Evolutionary conservation across 2,329 filamentous ascomycete genomes (phyloP).

Genomic region (Clarireedia paspali): DNA sequence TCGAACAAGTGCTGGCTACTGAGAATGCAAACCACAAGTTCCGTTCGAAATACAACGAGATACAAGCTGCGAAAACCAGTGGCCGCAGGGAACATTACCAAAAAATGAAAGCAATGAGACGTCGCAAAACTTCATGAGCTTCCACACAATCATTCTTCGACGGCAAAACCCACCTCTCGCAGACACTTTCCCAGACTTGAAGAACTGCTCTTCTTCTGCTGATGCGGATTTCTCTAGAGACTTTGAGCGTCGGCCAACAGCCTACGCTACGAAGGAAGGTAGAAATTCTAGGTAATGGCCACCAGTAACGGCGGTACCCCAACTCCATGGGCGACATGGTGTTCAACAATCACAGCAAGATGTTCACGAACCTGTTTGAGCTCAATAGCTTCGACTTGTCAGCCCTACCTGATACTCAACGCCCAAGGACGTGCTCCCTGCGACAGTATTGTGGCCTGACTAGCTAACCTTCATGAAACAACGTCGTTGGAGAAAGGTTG

Average conservation of each 20-base stretch:
- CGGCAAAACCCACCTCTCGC: neutral
- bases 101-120: conserved; percentile 48
- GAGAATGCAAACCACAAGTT: conserved; percentile 64
- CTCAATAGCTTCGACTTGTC: no score
- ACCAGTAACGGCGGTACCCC: no score
- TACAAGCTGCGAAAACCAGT: conserved; percentile 74
- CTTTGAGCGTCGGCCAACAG: no score
- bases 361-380: no score
- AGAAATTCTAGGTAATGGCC: no score
- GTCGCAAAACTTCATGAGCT: neutral
- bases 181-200: no score
- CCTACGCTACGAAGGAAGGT: no score
- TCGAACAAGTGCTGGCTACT: conserved; percentile 71
- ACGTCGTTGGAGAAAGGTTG: neutral
- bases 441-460: neutral
- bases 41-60: conserved; percentile 78
- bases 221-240: no score
- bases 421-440: neutral
- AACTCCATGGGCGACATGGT: no score
- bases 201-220: no score
- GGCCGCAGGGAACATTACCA: conserved; percentile 90
- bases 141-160: neutral
- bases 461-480: neutral
- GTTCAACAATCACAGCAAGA: no score
- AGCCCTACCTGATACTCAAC: no score